Evolutionary conservation across 768 basidiomycete genomes (phyloP), one percentile per base, ranked within the genome.

Genomic region (Lactarius vividus): DNA sequence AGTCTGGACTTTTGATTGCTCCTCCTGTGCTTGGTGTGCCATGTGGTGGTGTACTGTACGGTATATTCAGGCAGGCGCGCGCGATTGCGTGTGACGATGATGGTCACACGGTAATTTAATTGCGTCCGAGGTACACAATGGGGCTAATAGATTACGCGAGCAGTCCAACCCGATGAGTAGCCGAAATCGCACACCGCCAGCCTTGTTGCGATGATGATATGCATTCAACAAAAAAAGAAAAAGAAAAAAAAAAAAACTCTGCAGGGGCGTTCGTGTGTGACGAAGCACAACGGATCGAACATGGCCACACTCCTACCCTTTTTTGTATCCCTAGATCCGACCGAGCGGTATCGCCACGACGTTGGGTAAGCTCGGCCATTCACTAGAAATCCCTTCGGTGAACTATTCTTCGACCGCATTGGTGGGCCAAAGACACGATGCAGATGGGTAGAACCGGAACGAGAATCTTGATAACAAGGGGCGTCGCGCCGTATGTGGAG

Each of bases 101-200:
- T 29, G 18, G 31, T 55, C 40, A 28, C 18, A 35, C 62, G 62
- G 62, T 33, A 49, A 63, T 35, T 57, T 37, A 63, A 49, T 18
- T 29, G 11, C 8, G 8, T 63, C 63, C 63, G 63, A 58, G 63
- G 63, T 46, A 63, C 54, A n/a, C 56, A 9, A 52, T 23, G 49
- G 57, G 56, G 15, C 20, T 29, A 57, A 63, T 13, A 26, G 9
- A 49, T 63, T 63, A 58, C 63, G 46, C 57, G 33, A 52, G 11
- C 46, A n/a, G 26, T 61, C 59, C n/a, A 58, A 28, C 56, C 55
- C 35, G 46, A 57, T 63, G 63, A 63, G 57, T 63, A 63, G 57
- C 63, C 63, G 63, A 63, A 44, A 62, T 59, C 58, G 28, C 33
- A 10, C 40, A 11, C 13, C 20, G 53, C 29, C 39, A 23, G 28